Percentiles rank a stretch among this genome's conserved stretches.
Evolutionary conservation across 75 land plant genomes (phyloP).

Genomic region (Cunninghamia lanceolata): DNA sequence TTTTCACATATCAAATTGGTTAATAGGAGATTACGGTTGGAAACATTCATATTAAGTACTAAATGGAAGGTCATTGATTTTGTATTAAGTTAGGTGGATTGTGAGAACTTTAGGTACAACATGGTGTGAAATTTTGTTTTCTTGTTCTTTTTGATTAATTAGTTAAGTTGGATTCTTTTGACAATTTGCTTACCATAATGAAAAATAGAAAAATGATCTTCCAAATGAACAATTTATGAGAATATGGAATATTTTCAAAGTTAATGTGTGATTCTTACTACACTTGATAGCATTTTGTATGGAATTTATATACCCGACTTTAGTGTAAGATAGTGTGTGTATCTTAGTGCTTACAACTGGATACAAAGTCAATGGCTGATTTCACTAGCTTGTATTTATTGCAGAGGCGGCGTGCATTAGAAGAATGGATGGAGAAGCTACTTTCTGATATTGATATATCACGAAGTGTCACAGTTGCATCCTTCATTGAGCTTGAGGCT

Average conservation of each 20-base stretch:
- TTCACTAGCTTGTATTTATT: slow-evolving; percentile 14
- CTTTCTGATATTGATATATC: slow-evolving; percentile 88
- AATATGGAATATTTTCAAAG: background rate
- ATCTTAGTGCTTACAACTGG: background rate
- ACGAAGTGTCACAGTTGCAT: slow-evolving; percentile 79
- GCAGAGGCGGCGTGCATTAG: slow-evolving; percentile 86
- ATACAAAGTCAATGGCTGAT: background rate
- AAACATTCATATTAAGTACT: background rate
- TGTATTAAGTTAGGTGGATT: background rate
- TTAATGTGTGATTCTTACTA: background rate
- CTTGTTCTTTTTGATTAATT: background rate
- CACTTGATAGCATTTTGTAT: background rate
- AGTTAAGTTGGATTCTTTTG: background rate
- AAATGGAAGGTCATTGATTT: background rate
- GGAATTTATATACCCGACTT: background rate
- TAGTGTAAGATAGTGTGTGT: background rate
- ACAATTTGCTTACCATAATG: background rate
- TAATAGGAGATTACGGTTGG: background rate
- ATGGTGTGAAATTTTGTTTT: background rate
- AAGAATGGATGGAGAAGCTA: slow-evolving; percentile 89
- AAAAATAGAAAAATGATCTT: background rate
- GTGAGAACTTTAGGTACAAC: background rate
- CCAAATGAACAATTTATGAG: background rate
- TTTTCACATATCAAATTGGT: background rate
- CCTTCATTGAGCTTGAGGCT: slow-evolving; percentile 92